phyloP scores from a whole-genome alignment of 176 grass and related monocot species.

The Metroxylon sagu region DNA sequence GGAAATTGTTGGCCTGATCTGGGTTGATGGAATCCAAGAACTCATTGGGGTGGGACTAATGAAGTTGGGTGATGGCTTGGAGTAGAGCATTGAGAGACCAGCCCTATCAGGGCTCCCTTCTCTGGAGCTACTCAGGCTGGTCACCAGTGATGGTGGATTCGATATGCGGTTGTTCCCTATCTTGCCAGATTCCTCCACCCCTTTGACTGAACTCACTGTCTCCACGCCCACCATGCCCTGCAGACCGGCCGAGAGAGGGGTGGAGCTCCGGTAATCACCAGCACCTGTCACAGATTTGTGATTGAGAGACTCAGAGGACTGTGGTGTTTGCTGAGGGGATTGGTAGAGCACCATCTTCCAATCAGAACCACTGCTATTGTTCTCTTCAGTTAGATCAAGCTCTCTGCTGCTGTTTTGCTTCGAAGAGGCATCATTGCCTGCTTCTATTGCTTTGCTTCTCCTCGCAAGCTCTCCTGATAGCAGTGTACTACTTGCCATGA shows the following conservation, averaged over 20 bases:
- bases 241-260: conserved; percentile 2
- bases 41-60: background rate
- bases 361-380: background rate
- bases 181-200: conserved; percentile 22
- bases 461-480: conserved; percentile 59
- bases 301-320: conserved; percentile 15
- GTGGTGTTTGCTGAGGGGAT: conserved; percentile 26
- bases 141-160: conserved; percentile 64
- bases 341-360: conserved; percentile 58
- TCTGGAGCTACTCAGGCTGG: conserved; percentile 62
- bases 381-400: conserved; percentile 6
- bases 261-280: conserved; percentile 6
- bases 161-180: conserved; percentile 40
- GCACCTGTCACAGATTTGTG: conserved; percentile 9
- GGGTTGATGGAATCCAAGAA: conserved; percentile 5
- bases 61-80: conserved; percentile 7
- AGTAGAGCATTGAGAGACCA: conserved; percentile 31
- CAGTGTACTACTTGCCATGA: conserved; percentile 66
- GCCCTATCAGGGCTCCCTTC: conserved; percentile 57
- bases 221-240: conserved; percentile 27
- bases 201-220: conserved; percentile 3
- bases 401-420: conserved; percentile 13
- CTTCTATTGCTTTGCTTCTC: conserved; percentile 40
- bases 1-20: background rate
- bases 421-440: background rate